Evolutionary conservation across 345 rosid genomes (phyloP), one percentile per base, ranked within the genome.

Genomic region (Combretum micranthum): DNA sequence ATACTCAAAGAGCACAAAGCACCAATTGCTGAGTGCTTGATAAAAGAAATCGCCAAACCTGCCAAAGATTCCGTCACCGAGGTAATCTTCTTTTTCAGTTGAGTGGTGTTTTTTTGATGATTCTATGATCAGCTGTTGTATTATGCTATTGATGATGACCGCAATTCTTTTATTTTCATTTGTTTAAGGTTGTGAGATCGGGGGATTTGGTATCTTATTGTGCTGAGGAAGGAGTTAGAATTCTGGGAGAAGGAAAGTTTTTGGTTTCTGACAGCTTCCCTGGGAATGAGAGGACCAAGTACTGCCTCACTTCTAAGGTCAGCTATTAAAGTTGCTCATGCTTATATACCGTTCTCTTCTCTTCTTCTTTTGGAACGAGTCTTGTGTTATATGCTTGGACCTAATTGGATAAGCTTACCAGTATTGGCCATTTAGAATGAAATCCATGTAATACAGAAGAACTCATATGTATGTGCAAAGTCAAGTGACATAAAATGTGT

Each of bases 31-130:
- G 97, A 89, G 59, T 93, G 94, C 67, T 78, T 93, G 21, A 88
- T 93, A 20, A 89, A 93, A 54, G 97, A 93, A 71, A 93, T 93
- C 43, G 97, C 99, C n/a, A 93, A 93, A 75, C 99, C 99, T 12
- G 97, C 97, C 23, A 93, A 93, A 78, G 99, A 93, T 64, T 79
- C 99, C 13, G 78, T 79, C 43, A 75, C 99, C 13, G 99, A 93
- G 89, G 97, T 86, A 50, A 3, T 37, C 16, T 20, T 22, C 12
- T 23, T 15, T 47, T 25, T n/a, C n/a, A 3, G 47, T 3, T 55
- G 3, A 3, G 4, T 46, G 6, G 1, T 12, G 16, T 17, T 37
- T n/a, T 25, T 15, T 20, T 42, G 37, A 44, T 15, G 4, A 4
- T 15, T 47, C 23, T 11, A 1, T 12, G 47, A 4, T 22, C n/a